phyloP scores from a whole-genome alignment of 345 rosid species.

The Adansonia digitata region DNA sequence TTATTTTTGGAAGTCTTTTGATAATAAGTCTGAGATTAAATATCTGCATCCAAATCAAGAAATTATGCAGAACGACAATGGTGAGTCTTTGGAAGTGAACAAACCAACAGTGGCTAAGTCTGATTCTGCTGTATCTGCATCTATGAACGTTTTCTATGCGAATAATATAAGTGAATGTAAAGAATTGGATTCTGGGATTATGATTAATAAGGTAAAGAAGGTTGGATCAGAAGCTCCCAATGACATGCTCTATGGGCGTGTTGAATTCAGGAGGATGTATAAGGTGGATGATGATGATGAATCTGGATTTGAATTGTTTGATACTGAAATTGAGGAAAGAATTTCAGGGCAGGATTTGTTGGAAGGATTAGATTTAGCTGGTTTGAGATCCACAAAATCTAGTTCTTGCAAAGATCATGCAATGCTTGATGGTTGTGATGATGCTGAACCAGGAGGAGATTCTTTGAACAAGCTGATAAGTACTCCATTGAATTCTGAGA shows the following conservation, averaged over 20 bases:
- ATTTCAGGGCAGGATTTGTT: slow-evolving; percentile 10
- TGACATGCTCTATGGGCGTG: no score
- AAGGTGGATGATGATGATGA: slow-evolving; percentile 16
- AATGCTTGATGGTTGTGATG: slow-evolving; percentile 8
- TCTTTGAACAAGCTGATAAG: background rate
- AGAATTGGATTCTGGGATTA: slow-evolving; percentile 15
- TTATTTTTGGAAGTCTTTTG: slow-evolving; percentile 20
- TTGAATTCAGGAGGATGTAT: slow-evolving; percentile 15
- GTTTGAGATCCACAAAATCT: slow-evolving; percentile 8
- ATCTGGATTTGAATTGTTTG: slow-evolving; percentile 9
- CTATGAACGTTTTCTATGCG: slow-evolving; percentile 15
- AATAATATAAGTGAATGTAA: slow-evolving; percentile 18
- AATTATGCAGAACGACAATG: slow-evolving; percentile 3
- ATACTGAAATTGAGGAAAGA: slow-evolving; percentile 10
- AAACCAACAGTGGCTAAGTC: slow-evolving; percentile 18
- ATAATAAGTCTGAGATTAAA: slow-evolving; percentile 14
- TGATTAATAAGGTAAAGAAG: slow-evolving; percentile 13
- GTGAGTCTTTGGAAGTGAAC: slow-evolving; percentile 18
- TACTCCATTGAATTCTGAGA: slow-evolving; percentile 14
- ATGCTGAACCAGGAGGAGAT: slow-evolving; percentile 16
- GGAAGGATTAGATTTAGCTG: slow-evolving; percentile 12
- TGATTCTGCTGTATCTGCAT: slow-evolving; percentile 20
- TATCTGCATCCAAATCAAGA: slow-evolving; percentile 7
- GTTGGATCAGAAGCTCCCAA: slow-evolving; percentile 15
- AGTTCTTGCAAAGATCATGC: slow-evolving; percentile 18